Evolutionary conservation across 2,329 filamentous ascomycete species (phyloP), one percentile per base, ranked within the genome.

Genomic region (Colletotrichum musicola): DNA sequence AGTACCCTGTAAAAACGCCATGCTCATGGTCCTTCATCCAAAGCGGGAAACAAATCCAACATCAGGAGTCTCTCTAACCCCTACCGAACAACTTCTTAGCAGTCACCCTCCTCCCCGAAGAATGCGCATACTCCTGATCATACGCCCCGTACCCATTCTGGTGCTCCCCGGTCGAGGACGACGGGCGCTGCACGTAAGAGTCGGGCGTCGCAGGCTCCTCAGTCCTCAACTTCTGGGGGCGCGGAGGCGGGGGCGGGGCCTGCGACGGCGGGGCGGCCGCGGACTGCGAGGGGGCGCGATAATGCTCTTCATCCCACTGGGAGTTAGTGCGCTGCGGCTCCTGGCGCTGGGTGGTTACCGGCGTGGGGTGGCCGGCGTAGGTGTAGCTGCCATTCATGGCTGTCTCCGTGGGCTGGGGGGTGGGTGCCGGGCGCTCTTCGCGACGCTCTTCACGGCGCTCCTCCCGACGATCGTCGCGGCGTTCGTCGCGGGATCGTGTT

Each of bases 191-290:
- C 20, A 40, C 40, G 40, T 64, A 42, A n/a, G 49, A 42, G 6
- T 64, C 59, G 13, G 64, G 40, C 7, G 68, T 51, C 12, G 35
- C 42, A 20, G 50, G 54, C 2, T 75, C 73, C n/a, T 74, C 72
- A 0, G 72, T 38, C 35, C 75, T 73, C 25, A 79, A 72, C 74
- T 79, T 79, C 44, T 78, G 77, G 1, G 78, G 78, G 2, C 78
- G 73, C 1, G 76, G 77, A 1, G 77, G 78, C 6, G 77, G 77
- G 1, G 76, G 77, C 6, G 77, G 77, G 3, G 74, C 72, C 42
- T 72, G 68, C 9, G 62, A 12, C 6, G 62, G 66, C n/a, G 61
- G 38, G 1, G 57, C 13, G 0, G n/a, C 53, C 44, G 61, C 25
- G 16, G 62, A 22, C 40, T 69, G 66, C 1, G 72, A 71, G 1